Percentiles rank a stretch among this genome's conserved stretches.
Evolutionary conservation across 2,329 filamentous ascomycete species (phyloP).

Genomic region (Atkinsonella texensis): DNA sequence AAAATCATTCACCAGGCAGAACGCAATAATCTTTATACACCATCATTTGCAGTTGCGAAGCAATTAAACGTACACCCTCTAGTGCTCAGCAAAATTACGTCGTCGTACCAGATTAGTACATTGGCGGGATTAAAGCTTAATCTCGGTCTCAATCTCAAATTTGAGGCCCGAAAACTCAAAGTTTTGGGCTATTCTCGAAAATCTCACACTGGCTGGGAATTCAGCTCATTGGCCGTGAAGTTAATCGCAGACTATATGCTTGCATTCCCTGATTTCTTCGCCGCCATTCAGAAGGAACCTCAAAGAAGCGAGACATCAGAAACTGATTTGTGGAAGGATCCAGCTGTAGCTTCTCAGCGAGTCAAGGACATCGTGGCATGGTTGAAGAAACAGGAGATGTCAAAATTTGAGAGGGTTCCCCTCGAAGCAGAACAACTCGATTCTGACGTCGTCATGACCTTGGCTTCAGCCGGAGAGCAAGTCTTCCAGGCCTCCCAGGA

Average conservation of each 20-base stretch:
- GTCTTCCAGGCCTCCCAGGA: slow-evolving; percentile 39
- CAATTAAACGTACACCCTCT: slow-evolving; percentile 73
- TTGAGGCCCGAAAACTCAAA: slow-evolving; percentile 90
- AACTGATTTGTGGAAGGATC: slow-evolving; percentile 71
- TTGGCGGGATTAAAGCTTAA: slow-evolving; percentile 78
- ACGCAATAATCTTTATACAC: slow-evolving; percentile 61
- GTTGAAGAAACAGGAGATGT: slow-evolving; percentile 85
- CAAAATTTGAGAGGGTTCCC: slow-evolving; percentile 89
- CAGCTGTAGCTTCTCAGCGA: slow-evolving; percentile 58
- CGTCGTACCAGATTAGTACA: slow-evolving; percentile 71
- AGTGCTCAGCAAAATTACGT: slow-evolving; percentile 89
- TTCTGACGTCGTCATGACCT: slow-evolving; percentile 70
- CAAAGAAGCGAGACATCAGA: slow-evolving; percentile 75
- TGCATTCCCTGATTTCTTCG: slow-evolving; percentile 90
- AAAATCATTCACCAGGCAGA: slow-evolving; percentile 62
- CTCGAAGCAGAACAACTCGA: slow-evolving; percentile 94
- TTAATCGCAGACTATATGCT: slow-evolving; percentile 84
- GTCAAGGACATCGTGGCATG: slow-evolving; percentile 91
- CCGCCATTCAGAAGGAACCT: slow-evolving; percentile 72
- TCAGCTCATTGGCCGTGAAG: slow-evolving; percentile 71
- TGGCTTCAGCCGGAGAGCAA: slow-evolving; percentile 65
- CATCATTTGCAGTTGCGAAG: slow-evolving; percentile 80
- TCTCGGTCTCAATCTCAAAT: slow-evolving; percentile 89
- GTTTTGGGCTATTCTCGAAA: slow-evolving; percentile 92
- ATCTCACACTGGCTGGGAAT: slow-evolving; percentile 83